These are phyloP conservation scores for Botrytis hyacinthi DNA, from an alignment of 2,329 filamentous ascomycete species.

Conservation along the genomic window DNA sequence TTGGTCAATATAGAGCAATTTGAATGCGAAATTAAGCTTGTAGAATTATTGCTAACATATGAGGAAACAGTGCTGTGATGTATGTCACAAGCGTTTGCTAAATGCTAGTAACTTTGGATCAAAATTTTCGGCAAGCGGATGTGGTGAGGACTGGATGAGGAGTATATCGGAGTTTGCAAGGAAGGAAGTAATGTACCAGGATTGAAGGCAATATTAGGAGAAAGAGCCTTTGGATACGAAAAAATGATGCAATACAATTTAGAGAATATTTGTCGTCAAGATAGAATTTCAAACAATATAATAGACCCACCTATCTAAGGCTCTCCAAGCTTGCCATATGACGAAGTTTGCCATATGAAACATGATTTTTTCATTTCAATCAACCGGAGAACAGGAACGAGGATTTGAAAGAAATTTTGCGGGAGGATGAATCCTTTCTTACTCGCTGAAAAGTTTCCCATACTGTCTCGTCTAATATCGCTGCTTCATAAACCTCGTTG, in stretches of 20 bases:
- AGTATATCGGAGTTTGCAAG: background rate
- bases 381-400: background rate
- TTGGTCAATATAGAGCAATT: background rate
- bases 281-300: background rate
- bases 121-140: background rate
- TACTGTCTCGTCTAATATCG: background rate
- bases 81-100: background rate
- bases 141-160: background rate
- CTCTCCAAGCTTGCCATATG: background rate
- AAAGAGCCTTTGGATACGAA: background rate
- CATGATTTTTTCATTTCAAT: background rate
- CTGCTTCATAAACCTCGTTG: background rate
- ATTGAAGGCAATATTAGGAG: background rate
- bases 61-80: background rate
- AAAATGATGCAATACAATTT: background rate
- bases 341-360: background rate
- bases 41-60: background rate
- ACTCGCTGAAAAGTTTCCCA: background rate
- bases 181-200: slow-evolving; percentile 1
- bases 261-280: background rate
- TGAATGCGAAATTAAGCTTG: background rate
- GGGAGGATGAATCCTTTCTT: background rate
- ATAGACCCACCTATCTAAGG: background rate
- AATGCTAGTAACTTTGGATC: background rate
- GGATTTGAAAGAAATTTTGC: rapidly evolving